A percentile compares a stretch with the other conserved stretches of the same genome.
Conservation (phyloP, 2,329 filamentous ascomycete genomes). For the Beauveria medogensis region DNA sequence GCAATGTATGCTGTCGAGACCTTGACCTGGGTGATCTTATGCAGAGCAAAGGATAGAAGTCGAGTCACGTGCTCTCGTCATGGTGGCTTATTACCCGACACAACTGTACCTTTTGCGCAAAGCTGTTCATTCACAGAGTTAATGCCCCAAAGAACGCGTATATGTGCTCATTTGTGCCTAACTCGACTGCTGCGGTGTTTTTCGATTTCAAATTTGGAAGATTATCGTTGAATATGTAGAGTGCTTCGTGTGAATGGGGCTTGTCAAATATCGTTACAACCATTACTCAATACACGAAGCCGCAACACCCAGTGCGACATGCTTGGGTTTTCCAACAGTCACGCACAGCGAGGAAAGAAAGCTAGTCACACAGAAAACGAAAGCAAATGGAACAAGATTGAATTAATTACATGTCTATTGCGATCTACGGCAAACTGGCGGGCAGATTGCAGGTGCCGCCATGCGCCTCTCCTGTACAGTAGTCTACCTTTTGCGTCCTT, state of each 20-base stretch:
- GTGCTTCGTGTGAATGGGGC: not conserved
- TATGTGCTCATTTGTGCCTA: too few relatives aligned
- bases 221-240: too few relatives aligned
- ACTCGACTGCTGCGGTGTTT: too few relatives aligned
- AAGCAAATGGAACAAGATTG: not conserved
- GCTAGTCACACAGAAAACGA: not conserved
- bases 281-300: too few relatives aligned
- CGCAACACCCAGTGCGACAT: too few relatives aligned
- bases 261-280: too few relatives aligned
- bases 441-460: not conserved
- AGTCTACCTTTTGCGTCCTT: constrained; percentile 6
- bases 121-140: not conserved
- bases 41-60: not conserved
- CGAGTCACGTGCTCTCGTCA: not conserved
- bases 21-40: not conserved
- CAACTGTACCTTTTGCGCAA: not conserved
- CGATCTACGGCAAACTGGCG: not conserved
- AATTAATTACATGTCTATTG: constrained; percentile 12
- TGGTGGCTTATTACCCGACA: not conserved
- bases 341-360: too few relatives aligned
- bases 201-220: too few relatives aligned
- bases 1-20: not conserved
- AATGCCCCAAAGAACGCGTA: not conserved
- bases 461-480: constrained; percentile 4
- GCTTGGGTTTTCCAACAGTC: too few relatives aligned